A percentile compares a stretch with the other conserved stretches of the same genome.
Evolutionary conservation across 2,329 filamentous ascomycete genomes (phyloP).

Genomic region (Fusarium veterinarium): DNA sequence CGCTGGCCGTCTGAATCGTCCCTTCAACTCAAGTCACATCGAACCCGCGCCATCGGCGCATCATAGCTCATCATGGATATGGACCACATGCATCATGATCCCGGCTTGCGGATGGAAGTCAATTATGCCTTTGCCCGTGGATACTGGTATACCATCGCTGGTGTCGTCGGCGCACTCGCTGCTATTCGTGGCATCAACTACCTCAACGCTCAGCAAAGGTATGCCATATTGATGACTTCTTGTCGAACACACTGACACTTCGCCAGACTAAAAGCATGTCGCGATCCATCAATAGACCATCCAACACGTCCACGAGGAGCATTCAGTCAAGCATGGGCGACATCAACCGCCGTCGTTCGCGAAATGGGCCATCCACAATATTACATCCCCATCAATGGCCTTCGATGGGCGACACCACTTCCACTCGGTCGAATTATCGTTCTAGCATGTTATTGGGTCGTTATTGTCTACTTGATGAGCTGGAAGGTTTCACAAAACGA

Average conservation of each 20-base stretch:
- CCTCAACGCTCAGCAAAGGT: constrained; percentile 58
- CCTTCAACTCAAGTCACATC: neutral
- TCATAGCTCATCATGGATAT: constrained; percentile 49
- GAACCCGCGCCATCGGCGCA: neutral
- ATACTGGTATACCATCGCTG: constrained; percentile 70
- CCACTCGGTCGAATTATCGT: constrained; percentile 66
- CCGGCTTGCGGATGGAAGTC: constrained; percentile 52
- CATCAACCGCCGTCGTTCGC: constrained; percentile 66
- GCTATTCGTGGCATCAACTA: constrained; percentile 57
- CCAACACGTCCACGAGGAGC: constrained; percentile 63
- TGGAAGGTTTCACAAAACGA: constrained; percentile 62
- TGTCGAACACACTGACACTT: neutral
- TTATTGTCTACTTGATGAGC: constrained; percentile 69
- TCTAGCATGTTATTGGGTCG: constrained; percentile 67
- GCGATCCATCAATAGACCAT: constrained; percentile 56
- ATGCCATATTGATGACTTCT: neutral
- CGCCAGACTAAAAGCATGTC: constrained; percentile 59
- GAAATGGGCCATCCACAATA: constrained; percentile 68
- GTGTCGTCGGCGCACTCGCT: constrained; percentile 57
- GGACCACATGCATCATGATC: constrained; percentile 45
- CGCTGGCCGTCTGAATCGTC: constrained; percentile 7
- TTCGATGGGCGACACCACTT: constrained; percentile 69
- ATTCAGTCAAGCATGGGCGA: constrained; percentile 66
- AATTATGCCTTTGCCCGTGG: constrained; percentile 65
- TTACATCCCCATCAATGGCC: constrained; percentile 57